These are phyloP conservation scores for Vicia villosa DNA, from an alignment of 306 rosid species.

Conservation along the genomic window DNA sequence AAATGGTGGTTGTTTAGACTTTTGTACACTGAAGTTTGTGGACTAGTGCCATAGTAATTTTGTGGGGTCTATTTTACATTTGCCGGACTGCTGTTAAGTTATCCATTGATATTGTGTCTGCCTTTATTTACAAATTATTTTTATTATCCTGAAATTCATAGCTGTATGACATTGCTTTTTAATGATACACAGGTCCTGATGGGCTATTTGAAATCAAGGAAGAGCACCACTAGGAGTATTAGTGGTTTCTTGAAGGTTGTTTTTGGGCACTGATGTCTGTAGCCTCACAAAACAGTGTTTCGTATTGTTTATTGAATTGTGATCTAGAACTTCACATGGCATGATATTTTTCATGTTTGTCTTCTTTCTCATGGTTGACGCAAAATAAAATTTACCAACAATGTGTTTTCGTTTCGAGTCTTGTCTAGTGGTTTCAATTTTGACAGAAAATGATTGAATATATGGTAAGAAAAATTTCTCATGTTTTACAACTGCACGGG, in stretches of 20 bases:
- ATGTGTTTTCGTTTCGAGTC: neutral
- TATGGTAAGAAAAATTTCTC: neutral
- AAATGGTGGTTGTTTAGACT: neutral
- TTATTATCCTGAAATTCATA: conserved; percentile 18
- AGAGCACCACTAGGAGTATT: conserved; percentile 47
- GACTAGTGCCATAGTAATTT: neutral
- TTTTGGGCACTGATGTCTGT: conserved; percentile 24
- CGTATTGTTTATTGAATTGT: conserved; percentile 26
- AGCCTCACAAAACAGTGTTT: conserved; percentile 25
- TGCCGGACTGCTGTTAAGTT: neutral
- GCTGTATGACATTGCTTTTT: conserved; percentile 34
- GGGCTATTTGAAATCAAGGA: conserved; percentile 50
- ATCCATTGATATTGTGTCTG: neutral
- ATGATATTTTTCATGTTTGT: conserved; percentile 23
- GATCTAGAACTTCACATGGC: conserved; percentile 37
- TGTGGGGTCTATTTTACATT: conserved; percentile 1
- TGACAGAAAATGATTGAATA: neutral
- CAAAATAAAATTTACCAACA: conserved; percentile 38
- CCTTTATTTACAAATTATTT: conserved; percentile 23
- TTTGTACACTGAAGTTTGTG: neutral
- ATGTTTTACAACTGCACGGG: neutral
- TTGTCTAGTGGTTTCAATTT: conserved; percentile 10
- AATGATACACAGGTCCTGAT: conserved; percentile 50
- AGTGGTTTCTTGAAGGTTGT: conserved; percentile 26
- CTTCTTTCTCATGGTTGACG: conserved; percentile 16